Conservation (phyloP, 225 moss, liverwort and hornwort genomes). For the Physcomitrium patens region DNA sequence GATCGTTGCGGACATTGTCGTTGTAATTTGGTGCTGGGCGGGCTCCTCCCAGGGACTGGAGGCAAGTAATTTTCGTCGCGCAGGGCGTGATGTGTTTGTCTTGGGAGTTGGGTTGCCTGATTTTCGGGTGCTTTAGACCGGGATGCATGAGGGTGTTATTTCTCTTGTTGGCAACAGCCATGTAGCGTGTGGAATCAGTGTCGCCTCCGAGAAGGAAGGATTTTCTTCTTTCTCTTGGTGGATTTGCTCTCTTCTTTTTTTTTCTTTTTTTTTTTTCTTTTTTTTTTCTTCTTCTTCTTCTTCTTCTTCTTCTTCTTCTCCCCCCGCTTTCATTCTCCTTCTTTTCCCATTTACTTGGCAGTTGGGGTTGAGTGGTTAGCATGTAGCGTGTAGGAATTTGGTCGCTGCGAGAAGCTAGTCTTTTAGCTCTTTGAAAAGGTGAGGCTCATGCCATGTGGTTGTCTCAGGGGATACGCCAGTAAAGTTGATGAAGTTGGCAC, state of each 20-base stretch:
- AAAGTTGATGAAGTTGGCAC: background rate
- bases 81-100: conserved; percentile 29
- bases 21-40: conserved; percentile 3
- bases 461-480: too few species aligned
- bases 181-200: conserved; percentile 22
- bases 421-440: background rate
- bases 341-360: background rate
- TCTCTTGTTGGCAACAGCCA: background rate
- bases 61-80: conserved; percentile 22
- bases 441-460: background rate
- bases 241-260: background rate
- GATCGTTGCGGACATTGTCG: background rate
- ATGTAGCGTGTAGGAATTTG: too few species aligned
- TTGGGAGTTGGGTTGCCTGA: background rate
- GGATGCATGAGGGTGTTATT: background rate
- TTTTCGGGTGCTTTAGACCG: background rate
- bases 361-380: background rate
- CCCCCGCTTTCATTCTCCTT: too few species aligned
- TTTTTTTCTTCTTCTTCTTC: too few species aligned
- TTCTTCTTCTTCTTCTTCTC: too few species aligned
- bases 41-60: background rate
- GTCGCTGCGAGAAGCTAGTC: background rate
- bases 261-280: too few species aligned
- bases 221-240: background rate
- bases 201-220: conserved; percentile 8